These are phyloP conservation scores for Microthyrium microscopicum DNA, from an alignment of 2,329 filamentous ascomycete species.

Conservation along the genomic window DNA sequence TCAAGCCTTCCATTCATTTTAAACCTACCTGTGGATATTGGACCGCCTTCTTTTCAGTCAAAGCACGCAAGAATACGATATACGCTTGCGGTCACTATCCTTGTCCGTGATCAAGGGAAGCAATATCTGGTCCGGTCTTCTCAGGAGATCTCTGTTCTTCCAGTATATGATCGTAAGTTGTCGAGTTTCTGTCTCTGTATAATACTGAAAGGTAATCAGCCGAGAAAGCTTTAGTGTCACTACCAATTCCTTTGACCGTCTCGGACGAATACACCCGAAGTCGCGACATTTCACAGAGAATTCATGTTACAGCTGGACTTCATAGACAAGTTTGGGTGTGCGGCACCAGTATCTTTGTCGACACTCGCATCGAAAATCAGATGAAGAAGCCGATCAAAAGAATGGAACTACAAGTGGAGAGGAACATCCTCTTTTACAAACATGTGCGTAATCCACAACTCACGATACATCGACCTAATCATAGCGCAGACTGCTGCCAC, in stretches of 20 bases:
- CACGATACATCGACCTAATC: conserved; percentile 12
- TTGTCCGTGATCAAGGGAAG: conserved; percentile 30
- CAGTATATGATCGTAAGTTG: conserved; percentile 35
- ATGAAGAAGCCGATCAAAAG: conserved; percentile 32
- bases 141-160: conserved; percentile 32
- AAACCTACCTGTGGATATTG: conserved; percentile 36
- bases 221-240: conserved; percentile 36
- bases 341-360: conserved; percentile 36
- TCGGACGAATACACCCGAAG: conserved; percentile 29
- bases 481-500: conserved; percentile 33
- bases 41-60: conserved; percentile 36
- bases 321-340: conserved; percentile 44
- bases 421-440: conserved; percentile 33
- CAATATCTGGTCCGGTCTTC: conserved; percentile 33
- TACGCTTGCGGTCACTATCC: conserved; percentile 28
- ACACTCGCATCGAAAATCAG: conserved; percentile 34
- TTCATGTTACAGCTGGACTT: conserved; percentile 34
- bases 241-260: conserved; percentile 34
- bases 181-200: not conserved
- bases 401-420: conserved; percentile 35
- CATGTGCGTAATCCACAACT: conserved; percentile 21
- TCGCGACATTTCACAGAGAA: conserved; percentile 25
- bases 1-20: conserved; percentile 34
- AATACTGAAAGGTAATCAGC: conserved; percentile 17
- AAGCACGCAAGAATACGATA: conserved; percentile 36